Base-by-base conservation (phyloP, 306 rosid genomes). In the Cucurbita pepo region DNA sequence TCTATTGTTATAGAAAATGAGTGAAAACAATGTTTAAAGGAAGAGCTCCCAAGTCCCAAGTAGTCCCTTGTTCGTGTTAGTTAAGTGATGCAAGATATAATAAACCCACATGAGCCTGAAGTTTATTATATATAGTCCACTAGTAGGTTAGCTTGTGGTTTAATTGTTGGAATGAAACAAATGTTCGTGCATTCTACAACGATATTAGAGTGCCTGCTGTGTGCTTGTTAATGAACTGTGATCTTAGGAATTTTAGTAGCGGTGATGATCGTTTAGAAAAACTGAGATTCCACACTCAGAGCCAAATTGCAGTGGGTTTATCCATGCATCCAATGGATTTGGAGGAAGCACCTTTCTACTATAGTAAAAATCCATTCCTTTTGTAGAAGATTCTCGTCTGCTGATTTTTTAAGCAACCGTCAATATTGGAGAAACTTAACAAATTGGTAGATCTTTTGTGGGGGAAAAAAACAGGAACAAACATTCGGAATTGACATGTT, bases 351-450 rank as follows among this genome's bases (percentile, higher is more conserved):
- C 44, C 19, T 69, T 37, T 50, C 16, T 47, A 9, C 15, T 48
- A 50, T 22, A 50, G 15, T 50, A 25, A 69, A 69, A 69, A 66
- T 45, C 55, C 56, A 67, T 67, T 47, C 72, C 72, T 67, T 67
- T 47, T 45, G 21, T 47, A 45, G 72, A 67, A 67, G 72, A 67
- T 67, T 69, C 57, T 48, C 25, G 34, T 50, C 73, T 22, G 56
- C 55, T 69, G 57, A 69, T 69, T 25, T 69, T 47, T 69, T 22
- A 69, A 69, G 73, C 55, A 69, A 69, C 50, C 6, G 57, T 50
- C 30, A 69, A 67, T 67, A 45, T 22, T 21, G 36, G 56, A 66
- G 72, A 45, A 69, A 15, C 55, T 50, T 13, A 69, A 69, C 36
- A 45, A 13, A 67, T 45, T 67, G 57, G 37, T 47, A 14, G 72